Evolutionary conservation across 83 land plant species (phyloP), one percentile per base, ranked within the genome.

Genomic region (Picea abies): DNA sequence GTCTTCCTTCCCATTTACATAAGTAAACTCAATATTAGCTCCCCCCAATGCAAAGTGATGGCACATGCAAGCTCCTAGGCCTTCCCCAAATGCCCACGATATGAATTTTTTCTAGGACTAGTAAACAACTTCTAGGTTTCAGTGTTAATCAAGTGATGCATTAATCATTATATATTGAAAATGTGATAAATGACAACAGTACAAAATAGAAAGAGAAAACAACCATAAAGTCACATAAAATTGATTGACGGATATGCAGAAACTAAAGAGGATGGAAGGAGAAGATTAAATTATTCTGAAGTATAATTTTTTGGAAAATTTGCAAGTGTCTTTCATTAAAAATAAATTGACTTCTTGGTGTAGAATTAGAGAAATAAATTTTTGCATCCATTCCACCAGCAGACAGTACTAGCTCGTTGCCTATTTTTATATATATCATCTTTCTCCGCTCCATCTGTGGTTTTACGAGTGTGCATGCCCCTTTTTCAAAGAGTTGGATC

Each of bases 361-460:
- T 65, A 29, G 68, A 11, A n/a, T 11, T 1, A 65, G 23, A 3
- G 11, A n/a, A 65, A 65, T 22, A n/a, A 23, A 14, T 15, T 4
- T 6, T 12, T 69, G 37, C 72, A 69, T 32, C 16, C 39, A 69
- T 32, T 32, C 0, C 72, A 32, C 15, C 19, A 70, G 37, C 0
- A 70, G 17, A 37, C 1, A 4, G 75, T 37, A 70, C 75, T 70
- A 39, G 35, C 47, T n/a, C 75, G 75, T 70, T 70, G 75, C 44
- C 75, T 39, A 17, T 70, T 70, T 39, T 70, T 70, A 70, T 70
- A 37, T 70, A 44, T 70, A 41, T 44, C 75, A 70, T 41, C 47
- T 14, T 70, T n/a, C 35, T 70, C 47, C 17, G 17, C 19, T 4
- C 35, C 75, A 41, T 26, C 29, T 26, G 29, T 26, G 29, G 29